Conservation (phyloP, 768 basidiomycete genomes). For the Lentinula sp. region DNA sequence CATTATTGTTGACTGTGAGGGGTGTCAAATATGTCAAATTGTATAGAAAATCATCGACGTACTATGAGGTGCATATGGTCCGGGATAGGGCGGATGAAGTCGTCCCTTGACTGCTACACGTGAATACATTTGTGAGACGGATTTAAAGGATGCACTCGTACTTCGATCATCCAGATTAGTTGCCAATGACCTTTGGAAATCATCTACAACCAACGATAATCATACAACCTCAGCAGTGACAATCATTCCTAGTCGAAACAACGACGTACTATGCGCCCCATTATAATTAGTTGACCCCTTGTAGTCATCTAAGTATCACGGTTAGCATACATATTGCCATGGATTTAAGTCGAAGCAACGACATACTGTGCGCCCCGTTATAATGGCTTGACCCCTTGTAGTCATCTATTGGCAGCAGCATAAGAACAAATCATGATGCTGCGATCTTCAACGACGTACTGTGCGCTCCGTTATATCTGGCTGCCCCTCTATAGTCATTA, state of each 20-base stretch:
- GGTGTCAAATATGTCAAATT: neutral
- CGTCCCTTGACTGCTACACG: too few relatives aligned
- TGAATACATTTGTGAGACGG: too few relatives aligned
- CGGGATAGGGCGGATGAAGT: neutral
- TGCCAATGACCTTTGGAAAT: neutral
- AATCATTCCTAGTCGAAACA: too few relatives aligned
- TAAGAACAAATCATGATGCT: neutral
- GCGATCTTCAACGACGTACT: neutral
- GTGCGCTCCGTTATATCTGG: neutral
- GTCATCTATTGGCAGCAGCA: neutral
- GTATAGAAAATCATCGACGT: neutral
- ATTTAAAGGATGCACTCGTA: too few relatives aligned
- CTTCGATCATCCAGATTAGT: too few relatives aligned
- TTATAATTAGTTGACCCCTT: neutral
- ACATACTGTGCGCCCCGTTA: neutral
- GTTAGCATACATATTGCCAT: neutral
- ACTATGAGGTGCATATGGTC: neutral
- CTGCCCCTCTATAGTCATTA: neutral
- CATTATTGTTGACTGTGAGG: neutral
- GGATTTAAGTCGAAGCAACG: too few relatives aligned
- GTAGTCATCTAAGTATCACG: neutral
- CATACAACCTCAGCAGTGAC: too few relatives aligned
- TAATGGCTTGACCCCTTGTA: neutral
- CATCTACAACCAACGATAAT: neutral
- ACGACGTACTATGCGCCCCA: neutral